Conservation (phyloP, 164 flowering plant genomes). For the Aristolochia californica region DNA sequence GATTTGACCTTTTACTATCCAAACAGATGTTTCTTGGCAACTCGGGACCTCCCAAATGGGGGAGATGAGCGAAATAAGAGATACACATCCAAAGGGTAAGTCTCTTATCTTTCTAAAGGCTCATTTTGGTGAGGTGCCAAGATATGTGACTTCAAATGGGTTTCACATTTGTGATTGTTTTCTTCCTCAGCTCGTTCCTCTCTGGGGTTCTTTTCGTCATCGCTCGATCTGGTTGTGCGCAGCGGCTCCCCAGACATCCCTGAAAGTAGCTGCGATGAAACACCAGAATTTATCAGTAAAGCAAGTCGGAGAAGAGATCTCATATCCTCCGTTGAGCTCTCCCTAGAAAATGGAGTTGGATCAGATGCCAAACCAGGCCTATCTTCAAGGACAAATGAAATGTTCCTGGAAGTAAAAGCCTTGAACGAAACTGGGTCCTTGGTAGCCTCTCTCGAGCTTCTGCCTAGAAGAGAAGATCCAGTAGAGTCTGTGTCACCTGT, state of each 20-base stretch:
- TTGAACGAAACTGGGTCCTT: slow-evolving; percentile 12
- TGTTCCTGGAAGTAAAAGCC: slow-evolving; percentile 15
- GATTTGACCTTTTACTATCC: slow-evolving; percentile 1
- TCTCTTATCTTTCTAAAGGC: background rate
- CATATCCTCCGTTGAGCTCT: slow-evolving; percentile 34
- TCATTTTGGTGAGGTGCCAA: background rate
- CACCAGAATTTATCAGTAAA: slow-evolving; percentile 30
- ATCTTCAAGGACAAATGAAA: slow-evolving; percentile 11
- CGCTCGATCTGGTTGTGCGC: slow-evolving; percentile 63
- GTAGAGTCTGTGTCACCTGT: slow-evolving; percentile 9
- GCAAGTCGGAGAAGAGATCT: slow-evolving; percentile 6
- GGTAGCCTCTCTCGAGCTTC: slow-evolving; percentile 60
- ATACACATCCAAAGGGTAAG: background rate
- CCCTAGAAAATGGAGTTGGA: slow-evolving; percentile 54
- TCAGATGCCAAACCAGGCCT: slow-evolving; percentile 15
- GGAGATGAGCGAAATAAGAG: background rate
- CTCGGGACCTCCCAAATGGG: slow-evolving; percentile 5
- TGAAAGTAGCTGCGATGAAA: slow-evolving; percentile 16
- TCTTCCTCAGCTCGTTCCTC: slow-evolving; percentile 27
- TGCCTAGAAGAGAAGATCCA: slow-evolving; percentile 1
- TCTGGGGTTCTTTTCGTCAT: slow-evolving; percentile 45
- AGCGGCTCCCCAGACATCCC: slow-evolving; percentile 50
- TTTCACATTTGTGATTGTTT: slow-evolving; percentile 4
- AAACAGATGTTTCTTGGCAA: slow-evolving; percentile 15
- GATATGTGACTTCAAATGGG: background rate